Conservation (phyloP, 345 rosid species). For the Lenwebbia sp. region DNA sequence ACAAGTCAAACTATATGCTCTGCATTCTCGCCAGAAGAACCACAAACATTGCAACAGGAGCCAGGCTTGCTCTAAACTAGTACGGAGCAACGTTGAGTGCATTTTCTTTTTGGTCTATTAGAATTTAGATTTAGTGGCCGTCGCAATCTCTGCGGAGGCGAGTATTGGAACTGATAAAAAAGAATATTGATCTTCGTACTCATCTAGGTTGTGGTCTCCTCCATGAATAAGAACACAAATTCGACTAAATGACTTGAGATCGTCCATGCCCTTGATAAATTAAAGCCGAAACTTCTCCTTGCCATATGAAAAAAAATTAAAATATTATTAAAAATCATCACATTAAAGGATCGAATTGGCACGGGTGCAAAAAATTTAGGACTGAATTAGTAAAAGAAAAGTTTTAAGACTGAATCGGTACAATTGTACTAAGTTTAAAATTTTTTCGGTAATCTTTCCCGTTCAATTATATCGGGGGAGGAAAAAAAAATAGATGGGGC, state of each 20-base stretch:
- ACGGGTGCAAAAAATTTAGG: too few relatives aligned
- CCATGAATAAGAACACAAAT: neutral
- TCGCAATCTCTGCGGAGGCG: neutral
- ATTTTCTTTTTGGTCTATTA: rapidly evolving
- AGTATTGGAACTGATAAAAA: neutral
- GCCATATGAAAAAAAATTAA: neutral
- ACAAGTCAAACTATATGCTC: neutral
- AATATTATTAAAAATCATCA: too few relatives aligned
- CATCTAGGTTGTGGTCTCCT: neutral
- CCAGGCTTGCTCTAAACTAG: neutral
- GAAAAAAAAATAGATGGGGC: too few relatives aligned
- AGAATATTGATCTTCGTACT: neutral
- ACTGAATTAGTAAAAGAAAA: too few relatives aligned
- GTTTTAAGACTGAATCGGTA: too few relatives aligned
- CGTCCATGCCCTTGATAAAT: neutral
- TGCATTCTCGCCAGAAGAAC: too few relatives aligned
- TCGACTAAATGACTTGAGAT: neutral
- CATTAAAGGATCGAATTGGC: too few relatives aligned
- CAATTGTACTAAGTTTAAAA: too few relatives aligned
- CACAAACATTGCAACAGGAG: neutral
- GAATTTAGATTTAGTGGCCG: neutral
- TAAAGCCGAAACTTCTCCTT: neutral
- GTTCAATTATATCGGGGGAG: too few relatives aligned
- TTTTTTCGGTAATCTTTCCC: too few relatives aligned
- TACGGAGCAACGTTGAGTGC: neutral